A percentile compares a stretch with the other conserved stretches of the same genome.
Conservation (phyloP, 139 green algal species). For the Edaphochlamys debaryana region DNA sequence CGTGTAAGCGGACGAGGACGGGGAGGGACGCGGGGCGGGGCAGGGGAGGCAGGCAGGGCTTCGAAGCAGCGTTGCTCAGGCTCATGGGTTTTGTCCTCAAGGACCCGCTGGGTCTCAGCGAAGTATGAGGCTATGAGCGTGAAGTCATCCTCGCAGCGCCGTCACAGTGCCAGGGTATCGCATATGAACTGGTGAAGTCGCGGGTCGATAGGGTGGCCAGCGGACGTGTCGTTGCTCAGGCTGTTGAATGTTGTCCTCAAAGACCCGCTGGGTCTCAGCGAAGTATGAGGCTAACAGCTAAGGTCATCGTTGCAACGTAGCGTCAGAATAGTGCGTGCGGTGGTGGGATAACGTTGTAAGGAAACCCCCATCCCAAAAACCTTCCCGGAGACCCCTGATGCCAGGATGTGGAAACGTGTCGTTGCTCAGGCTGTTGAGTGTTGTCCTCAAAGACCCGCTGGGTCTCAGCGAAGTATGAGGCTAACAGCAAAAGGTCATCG, state of each 20-base stretch:
- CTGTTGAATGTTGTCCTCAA: neutral
- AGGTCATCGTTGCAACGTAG: neutral
- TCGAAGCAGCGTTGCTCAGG: neutral
- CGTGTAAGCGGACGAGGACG: too few relatives aligned
- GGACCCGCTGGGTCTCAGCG: slow-evolving; percentile 8
- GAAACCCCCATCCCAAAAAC: too few relatives aligned
- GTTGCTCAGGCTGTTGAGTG: neutral
- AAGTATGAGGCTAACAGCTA: neutral
- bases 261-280: neutral
- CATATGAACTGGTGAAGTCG: too few relatives aligned
- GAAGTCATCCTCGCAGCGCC: neutral
- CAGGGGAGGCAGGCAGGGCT: neutral
- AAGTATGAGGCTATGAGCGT: neutral
- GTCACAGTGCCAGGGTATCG: too few relatives aligned
- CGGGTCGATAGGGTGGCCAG: too few relatives aligned
- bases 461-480: slow-evolving; percentile 5
- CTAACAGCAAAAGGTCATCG: neutral
- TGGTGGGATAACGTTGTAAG: too few relatives aligned
- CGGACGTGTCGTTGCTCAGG: neutral
- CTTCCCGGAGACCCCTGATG: too few relatives aligned
- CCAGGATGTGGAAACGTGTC: too few relatives aligned
- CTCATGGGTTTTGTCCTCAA: slow-evolving; percentile 32
- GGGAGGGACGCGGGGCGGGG: too few relatives aligned
- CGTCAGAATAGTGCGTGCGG: too few relatives aligned
- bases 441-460: neutral